phyloP scores from a whole-genome alignment of 169 alveolate species.

The Eimeria nieschulzi region DNA sequence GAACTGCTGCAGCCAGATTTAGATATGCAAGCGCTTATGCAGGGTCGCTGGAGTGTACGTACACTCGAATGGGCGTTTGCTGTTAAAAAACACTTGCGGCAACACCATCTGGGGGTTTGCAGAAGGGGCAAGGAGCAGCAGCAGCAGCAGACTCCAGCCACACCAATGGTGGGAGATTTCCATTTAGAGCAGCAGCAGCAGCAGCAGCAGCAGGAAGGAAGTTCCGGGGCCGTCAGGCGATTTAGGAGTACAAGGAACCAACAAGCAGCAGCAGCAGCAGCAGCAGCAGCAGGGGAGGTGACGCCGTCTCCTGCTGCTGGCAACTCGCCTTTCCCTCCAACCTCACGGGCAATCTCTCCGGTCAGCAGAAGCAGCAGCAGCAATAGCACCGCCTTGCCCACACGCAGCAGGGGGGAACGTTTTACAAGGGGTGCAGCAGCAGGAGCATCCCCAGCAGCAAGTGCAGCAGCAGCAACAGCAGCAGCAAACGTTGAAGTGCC shows the following conservation, averaged over 20 bases:
- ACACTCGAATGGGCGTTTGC: slow-evolving; percentile 35
- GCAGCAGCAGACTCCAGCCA: not conserved
- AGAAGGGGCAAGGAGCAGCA: slow-evolving; percentile 13
- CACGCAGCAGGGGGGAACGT: slow-evolving; percentile 30
- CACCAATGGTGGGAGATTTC: not conserved
- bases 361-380: slow-evolving; percentile 34
- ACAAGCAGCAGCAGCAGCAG: slow-evolving; percentile 42
- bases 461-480: slow-evolving; percentile 23
- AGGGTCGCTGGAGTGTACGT: slow-evolving; percentile 44
- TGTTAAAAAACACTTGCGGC: slow-evolving; percentile 23
- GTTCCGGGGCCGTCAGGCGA: not conserved
- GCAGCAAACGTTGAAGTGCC: not conserved
- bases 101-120: slow-evolving; percentile 24
- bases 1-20: slow-evolving; percentile 38
- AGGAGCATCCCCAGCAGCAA: not conserved
- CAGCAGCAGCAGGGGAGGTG: not conserved
- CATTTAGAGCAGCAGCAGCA: slow-evolving; percentile 14
- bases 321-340: not conserved
- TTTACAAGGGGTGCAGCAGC: not conserved
- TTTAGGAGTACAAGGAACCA: not conserved
- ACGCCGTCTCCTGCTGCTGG: slow-evolving; percentile 10
- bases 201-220: not conserved
- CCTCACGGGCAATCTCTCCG: not conserved
- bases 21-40: slow-evolving; percentile 24
- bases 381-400: slow-evolving; percentile 27